phyloP scores from a whole-genome alignment of 139 green algal genomes.

The Ettlia oleoabundans region DNA sequence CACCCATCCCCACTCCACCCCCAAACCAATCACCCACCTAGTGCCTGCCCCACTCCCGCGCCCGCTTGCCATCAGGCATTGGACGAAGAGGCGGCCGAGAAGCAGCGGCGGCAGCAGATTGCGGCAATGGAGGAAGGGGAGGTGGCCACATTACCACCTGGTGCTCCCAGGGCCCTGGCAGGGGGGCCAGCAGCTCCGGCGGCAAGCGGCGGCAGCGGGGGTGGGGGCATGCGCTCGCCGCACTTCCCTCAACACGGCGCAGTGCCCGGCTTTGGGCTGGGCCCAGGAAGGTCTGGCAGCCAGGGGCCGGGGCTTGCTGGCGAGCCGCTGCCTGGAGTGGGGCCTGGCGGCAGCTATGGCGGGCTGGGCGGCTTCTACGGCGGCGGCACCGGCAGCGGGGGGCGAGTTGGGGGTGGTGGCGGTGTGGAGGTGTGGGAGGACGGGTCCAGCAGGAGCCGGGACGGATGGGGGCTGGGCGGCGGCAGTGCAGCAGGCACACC shows the following conservation, averaged over 20 bases:
- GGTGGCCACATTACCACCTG: background rate
- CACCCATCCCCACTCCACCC: no score
- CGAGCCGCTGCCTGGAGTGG: background rate
- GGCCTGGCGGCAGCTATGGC: background rate
- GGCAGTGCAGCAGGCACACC: conserved; percentile 14
- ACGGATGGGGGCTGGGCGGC: background rate
- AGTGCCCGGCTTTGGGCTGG: background rate
- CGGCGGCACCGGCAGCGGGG: background rate
- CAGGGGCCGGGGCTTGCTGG: background rate
- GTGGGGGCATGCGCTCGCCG: conserved; percentile 1
- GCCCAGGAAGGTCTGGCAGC: background rate
- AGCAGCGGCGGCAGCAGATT: conserved; percentile 22
- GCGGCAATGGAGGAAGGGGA: conserved; percentile 32
- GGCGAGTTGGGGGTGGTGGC: background rate
- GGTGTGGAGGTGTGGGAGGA: background rate
- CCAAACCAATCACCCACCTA: no score
- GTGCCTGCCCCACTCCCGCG: no score
- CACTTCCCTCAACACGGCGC: background rate
- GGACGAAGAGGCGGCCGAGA: conserved; percentile 21
- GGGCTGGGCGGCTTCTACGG: background rate
- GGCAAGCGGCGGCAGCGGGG: background rate
- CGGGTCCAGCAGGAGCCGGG: background rate
- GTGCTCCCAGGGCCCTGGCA: background rate
- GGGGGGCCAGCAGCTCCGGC: background rate
- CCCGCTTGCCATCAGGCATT: no score